A percentile compares a stretch with the other conserved stretches of the same genome.
phyloP scores from a whole-genome alignment of 2,329 filamentous ascomycete species.

The Ascochyta koolunga region DNA sequence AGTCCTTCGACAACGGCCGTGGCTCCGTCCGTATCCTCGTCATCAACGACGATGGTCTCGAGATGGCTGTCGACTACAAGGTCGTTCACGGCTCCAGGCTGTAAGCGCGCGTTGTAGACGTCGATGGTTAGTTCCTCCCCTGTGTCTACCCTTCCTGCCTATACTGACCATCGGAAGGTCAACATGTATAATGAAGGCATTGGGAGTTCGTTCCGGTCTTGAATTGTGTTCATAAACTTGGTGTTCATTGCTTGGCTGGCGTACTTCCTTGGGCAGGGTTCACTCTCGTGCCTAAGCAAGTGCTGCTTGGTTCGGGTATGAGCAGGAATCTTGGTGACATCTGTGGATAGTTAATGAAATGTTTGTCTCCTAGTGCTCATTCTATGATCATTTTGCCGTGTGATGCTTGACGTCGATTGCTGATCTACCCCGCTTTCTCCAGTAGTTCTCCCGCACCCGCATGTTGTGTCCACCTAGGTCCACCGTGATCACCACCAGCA shows the following conservation, averaged over 20 bases:
- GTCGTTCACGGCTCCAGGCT: slow-evolving; percentile 81
- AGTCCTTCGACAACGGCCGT: slow-evolving; percentile 88
- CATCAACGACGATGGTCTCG: slow-evolving; percentile 88
- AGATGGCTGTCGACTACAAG: slow-evolving; percentile 99
- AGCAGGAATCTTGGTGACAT: slow-evolving; percentile 38
- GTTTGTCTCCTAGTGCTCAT: slow-evolving; percentile 21
- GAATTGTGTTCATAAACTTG: slow-evolving; percentile 49
- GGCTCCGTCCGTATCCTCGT: slow-evolving; percentile 94
- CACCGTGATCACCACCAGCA: not conserved
- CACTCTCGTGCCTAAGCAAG: slow-evolving; percentile 20
- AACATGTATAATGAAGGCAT: slow-evolving; percentile 39
- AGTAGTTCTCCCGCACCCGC: slow-evolving; percentile 11
- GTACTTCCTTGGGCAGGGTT: slow-evolving; percentile 25
- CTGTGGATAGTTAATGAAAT: slow-evolving; percentile 50
- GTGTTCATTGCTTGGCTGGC: slow-evolving; percentile 35
- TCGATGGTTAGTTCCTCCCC: slow-evolving; percentile 38
- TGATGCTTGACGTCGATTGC: slow-evolving; percentile 1
- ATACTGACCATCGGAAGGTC: slow-evolving; percentile 10
- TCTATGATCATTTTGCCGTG: not conserved
- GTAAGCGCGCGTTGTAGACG: slow-evolving; percentile 50
- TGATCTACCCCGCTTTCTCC: slow-evolving; percentile 28
- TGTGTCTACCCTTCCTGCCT: not conserved
- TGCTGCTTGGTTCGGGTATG: slow-evolving; percentile 31
- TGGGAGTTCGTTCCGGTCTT: slow-evolving; percentile 42
- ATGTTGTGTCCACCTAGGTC: slow-evolving; percentile 6